phyloP scores from a whole-genome alignment of 2,329 filamentous ascomycete genomes.

The Aspergillus sp. region DNA sequence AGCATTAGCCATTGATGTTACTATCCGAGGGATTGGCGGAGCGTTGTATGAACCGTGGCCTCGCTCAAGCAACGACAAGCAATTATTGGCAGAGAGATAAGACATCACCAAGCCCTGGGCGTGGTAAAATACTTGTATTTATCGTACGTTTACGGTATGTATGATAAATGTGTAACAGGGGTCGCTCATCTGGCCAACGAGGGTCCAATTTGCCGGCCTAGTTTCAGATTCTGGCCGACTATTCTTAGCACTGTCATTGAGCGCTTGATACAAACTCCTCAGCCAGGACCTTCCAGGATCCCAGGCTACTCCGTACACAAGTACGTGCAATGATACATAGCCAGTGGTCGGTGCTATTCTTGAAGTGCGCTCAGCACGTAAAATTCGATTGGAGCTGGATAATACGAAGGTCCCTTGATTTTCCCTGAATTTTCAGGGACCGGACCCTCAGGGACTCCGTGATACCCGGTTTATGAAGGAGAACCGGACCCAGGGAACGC shows the following conservation, averaged over 20 bases:
- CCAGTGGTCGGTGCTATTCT: neutral
- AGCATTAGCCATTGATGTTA: neutral
- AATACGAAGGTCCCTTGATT: neutral
- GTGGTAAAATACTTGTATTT: neutral
- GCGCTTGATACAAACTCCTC: neutral
- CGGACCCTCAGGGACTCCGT: neutral
- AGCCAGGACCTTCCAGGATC: neutral
- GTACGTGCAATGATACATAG: neutral
- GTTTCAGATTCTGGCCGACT: conserved; percentile 4
- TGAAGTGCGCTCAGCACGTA: neutral
- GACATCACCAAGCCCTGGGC: conserved; percentile 6
- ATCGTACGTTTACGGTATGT: neutral
- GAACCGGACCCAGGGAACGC: neutral
- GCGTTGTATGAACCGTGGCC: neutral
- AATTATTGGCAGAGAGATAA: conserved; percentile 18
- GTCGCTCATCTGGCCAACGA: neutral
- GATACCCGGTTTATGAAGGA: no score
- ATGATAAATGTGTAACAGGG: neutral
- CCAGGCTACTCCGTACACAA: neutral
- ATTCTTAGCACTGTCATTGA: conserved; percentile 5
- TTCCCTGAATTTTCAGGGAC: neutral
- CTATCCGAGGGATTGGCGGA: neutral
- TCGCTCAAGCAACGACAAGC: conserved; percentile 12
- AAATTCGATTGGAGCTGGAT: neutral
- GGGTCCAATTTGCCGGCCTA: neutral